phyloP scores from a whole-genome alignment of 2,329 filamentous ascomycete genomes.

The Emmonsia crescens region DNA sequence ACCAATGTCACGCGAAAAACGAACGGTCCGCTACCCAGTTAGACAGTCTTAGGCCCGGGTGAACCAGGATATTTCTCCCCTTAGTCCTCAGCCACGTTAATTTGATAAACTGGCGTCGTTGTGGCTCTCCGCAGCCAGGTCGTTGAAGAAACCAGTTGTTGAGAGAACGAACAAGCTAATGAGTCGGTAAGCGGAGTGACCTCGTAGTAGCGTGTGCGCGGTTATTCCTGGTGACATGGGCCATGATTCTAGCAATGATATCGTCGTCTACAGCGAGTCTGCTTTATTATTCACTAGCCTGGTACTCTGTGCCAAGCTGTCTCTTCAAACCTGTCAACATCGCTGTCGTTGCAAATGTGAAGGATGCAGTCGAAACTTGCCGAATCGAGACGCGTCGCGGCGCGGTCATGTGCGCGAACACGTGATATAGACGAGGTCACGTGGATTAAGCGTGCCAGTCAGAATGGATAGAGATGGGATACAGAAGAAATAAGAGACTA shows the following conservation, averaged over 20 bases:
- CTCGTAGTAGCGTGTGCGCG: not conserved
- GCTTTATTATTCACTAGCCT: not conserved
- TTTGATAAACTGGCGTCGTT: not conserved
- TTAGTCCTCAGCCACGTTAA: not conserved
- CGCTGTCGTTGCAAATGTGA: not conserved
- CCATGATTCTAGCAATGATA: not conserved
- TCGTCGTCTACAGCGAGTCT: not conserved
- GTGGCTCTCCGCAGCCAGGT: not conserved
- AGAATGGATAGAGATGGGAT: too few relatives aligned
- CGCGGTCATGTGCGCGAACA: slow-evolving; percentile 4
- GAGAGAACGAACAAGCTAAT: not conserved
- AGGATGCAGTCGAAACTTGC: not conserved
- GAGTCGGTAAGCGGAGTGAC: not conserved
- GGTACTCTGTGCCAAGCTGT: not conserved
- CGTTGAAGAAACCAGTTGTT: not conserved
- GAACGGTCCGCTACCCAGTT: not conserved
- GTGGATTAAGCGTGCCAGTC: not conserved
- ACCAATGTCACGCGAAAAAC: not conserved
- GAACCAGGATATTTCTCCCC: not conserved
- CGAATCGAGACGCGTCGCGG: slow-evolving; percentile 5
- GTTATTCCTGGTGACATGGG: not conserved
- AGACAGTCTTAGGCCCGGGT: not conserved
- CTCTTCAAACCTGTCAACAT: not conserved
- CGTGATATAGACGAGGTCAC: not conserved
- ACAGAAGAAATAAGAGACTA: not conserved